Conservation (phyloP, 176 grass and related monocot genomes). For the Aegilops bicornis region DNA sequence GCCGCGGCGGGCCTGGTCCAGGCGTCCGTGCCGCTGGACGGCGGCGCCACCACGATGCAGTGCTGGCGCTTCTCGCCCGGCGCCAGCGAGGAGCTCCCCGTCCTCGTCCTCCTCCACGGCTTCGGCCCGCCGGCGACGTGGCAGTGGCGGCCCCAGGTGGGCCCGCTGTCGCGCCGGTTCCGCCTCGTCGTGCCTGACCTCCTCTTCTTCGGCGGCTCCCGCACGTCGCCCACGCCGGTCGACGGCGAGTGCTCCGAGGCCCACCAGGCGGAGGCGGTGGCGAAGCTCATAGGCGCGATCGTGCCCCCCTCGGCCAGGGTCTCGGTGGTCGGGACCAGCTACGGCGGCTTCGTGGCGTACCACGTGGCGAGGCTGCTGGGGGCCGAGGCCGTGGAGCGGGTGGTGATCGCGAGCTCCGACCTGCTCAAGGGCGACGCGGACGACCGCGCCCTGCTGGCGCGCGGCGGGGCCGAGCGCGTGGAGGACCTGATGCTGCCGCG, state of each 20-base stretch:
- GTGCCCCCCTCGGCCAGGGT: constrained; percentile 4
- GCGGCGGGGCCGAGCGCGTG: constrained; percentile 36
- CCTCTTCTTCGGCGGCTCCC: constrained; percentile 84
- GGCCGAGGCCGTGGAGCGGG: constrained; percentile 28
- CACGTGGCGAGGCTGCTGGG: constrained; percentile 65
- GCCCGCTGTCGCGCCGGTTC: constrained; percentile 56
- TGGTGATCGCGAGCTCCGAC: constrained; percentile 89
- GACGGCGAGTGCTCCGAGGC: constrained; percentile 45
- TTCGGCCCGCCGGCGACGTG: constrained; percentile 66
- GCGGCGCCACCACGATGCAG: constrained; percentile 54
- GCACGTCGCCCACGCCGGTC: constrained; percentile 12
- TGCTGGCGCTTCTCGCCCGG: constrained; percentile 41
- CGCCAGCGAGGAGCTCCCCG: constrained; percentile 23
- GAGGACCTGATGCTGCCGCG: constrained; percentile 62
- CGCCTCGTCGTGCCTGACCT: constrained; percentile 85
- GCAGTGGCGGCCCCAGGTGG: constrained; percentile 77
- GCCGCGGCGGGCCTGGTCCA: constrained; percentile 53
- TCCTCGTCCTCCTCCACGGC: constrained; percentile 81
- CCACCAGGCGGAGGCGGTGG: constrained; percentile 65
- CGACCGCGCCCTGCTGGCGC: constrained; percentile 49
- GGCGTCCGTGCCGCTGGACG: constrained; percentile 44
- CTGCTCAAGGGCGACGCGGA: constrained; percentile 71
- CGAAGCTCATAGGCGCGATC: constrained; percentile 44
- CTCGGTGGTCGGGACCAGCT: constrained; percentile 73
- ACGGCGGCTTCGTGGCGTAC: constrained; percentile 91